Base-by-base conservation (phyloP, 106 monocot species). In the Hemerocallis citrina region DNA sequence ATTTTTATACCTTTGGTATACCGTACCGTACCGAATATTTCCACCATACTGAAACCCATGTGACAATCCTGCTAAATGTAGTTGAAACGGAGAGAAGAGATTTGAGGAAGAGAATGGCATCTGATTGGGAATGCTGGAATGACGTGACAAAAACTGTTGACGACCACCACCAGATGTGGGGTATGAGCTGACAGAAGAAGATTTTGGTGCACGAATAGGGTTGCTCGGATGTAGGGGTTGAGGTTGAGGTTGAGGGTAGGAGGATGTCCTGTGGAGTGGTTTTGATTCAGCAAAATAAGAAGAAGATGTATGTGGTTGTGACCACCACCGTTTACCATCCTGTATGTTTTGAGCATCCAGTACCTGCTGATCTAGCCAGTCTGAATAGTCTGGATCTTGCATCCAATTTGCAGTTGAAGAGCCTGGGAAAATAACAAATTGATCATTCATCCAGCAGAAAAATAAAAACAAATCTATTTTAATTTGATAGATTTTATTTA, bases 191-290 rank as follows among this genome's bases (percentile, higher is more conserved):
- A n/a, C n/a, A 7, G 55, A 70, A 24, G 51, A 42, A 32, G 83
- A 72, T 17, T 75, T 75, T 3, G 74, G 68, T 20, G 69, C 36
- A 44, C 59, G 72, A 55, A 76, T 64, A 35, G 84, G 68, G 11
- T 79, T 75, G 45, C 66, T 75, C 4, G 62, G 41, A 30, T 27
- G 41, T 17, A 39, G 52, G 9, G 19, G 72, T 25, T 48, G 68
- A 14, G 35, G 64, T 11, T 28, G 75, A 7, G 73, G 70, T 47
- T 85, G 71, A 47, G 85, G 85, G 48, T 70, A 77, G 19, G 85
- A 81, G 8, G 85, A 70, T 30, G 80, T 77, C 66, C 85, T 80
- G 30, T 74, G 60, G 32, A 85, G 40, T 19, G 77, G 71, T 65
- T 75, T 72, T 16, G 72, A 56, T 30, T 71, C 72, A 29, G 33